Base-by-base conservation (phyloP, 108 stramenopile species). In the Skeletonema costatum region DNA sequence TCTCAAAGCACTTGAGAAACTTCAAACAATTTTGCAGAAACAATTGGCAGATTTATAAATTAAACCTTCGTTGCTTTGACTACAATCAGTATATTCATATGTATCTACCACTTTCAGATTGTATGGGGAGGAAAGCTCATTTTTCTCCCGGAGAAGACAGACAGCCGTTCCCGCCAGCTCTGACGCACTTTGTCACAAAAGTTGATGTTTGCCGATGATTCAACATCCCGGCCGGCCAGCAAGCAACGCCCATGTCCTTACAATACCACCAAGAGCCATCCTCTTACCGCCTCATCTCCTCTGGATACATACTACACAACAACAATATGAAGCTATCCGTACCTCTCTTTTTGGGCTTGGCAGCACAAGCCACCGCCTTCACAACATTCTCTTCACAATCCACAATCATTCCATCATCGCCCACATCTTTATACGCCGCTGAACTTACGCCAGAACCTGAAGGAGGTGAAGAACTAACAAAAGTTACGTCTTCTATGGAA, bases 371-470 rank as follows among this genome's bases (percentile, higher is more conserved):
- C 9, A 25, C 19, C 9, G 53, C 53, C 53, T 56, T 56, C 7
- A 56, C 53, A 56, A 56, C 53, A 56, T 56, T 56, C 25, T 29
- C 21, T 56, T 56, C 25, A 56, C 53, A 21, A 25, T 56, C 53
- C 53, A 25, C 53, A 29, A 21, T 56, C 53, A 11, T 56, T 56
- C 25, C 63, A 17, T 33, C 36, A 29, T 35, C 38, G 10, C 29
- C 30, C n/a, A 75, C 74, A 10, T 21, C 48, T 39, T 68, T 81
- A 25, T 60, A 53, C 25, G 66, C 75, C n/a, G 76, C 76, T 68
- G 90, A 87, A 56, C 80, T 94, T 11, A 71, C 46, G n/a, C 87
- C 91, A 17, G 93, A 94, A 71, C 93, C 93, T 16, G 93, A 94
- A 68, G 93, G 91, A 19, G 93, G 93, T 1, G 82, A 87, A 50